Evolutionary conservation across 768 basidiomycete species (phyloP).

Genomic region (Mycena vulgaris): DNA sequence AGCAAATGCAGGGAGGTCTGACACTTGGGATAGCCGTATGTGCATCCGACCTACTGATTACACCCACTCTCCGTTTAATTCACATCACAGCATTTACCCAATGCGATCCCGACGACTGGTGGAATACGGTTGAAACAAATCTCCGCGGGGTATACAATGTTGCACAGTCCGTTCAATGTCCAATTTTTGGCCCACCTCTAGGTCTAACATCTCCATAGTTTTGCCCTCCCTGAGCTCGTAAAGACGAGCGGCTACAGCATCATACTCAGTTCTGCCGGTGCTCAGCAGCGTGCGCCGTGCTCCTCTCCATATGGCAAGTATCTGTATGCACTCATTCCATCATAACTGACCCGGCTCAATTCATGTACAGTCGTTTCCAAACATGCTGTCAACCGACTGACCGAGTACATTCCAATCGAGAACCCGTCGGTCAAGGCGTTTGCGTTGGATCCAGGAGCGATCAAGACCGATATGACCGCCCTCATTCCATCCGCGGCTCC

Average conservation of each 20-base stretch:
- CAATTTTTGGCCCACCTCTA: too few species aligned
- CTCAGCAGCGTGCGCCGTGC: not conserved
- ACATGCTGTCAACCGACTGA: not conserved
- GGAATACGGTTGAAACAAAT: not conserved
- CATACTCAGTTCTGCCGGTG: not conserved
- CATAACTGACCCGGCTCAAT: too few species aligned
- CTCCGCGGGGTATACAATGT: constrained; percentile 6
- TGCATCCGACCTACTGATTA: too few species aligned
- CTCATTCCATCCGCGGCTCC: not conserved
- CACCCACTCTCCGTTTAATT: not conserved
- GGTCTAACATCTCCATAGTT: not conserved
- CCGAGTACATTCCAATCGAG: not conserved
- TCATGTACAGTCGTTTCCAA: not conserved
- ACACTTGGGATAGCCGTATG: not conserved
- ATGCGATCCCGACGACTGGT: constrained; percentile 10
- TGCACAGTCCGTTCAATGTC: not conserved
- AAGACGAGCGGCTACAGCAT: not conserved
- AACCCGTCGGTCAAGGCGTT: constrained; percentile 2
- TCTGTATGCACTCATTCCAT: too few species aligned
- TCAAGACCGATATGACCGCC: not conserved
- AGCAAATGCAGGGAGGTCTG: not conserved
- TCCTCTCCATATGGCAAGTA: not conserved
- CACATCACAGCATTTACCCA: not conserved
- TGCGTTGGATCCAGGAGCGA: not conserved
- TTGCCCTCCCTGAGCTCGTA: not conserved